Conservation (phyloP, 768 basidiomycete species). For the Chiua virens region DNA sequence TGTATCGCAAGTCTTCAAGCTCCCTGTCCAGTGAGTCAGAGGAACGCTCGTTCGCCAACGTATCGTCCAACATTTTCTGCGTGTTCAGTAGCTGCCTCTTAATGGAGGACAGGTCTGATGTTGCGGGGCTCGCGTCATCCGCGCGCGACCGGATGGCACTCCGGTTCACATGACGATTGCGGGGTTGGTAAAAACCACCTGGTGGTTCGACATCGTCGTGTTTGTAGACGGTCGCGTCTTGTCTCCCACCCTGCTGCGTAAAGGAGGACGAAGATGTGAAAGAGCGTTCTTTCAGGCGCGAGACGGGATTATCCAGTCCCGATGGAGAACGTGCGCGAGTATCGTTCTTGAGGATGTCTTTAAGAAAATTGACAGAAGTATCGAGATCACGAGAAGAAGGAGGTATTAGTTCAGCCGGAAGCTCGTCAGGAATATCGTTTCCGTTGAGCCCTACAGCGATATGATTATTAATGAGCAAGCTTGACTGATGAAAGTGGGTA, state of each 20-base stretch:
- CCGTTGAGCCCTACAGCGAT: conserved; percentile 76
- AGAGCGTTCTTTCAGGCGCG: conserved; percentile 67
- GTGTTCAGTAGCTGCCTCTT: conserved; percentile 81
- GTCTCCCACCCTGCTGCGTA: conserved; percentile 52
- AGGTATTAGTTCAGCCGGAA: conserved; percentile 88
- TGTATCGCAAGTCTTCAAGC: conserved; percentile 80
- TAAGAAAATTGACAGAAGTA: conserved; percentile 85
- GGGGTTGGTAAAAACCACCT: conserved; percentile 74
- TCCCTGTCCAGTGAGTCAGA: conserved; percentile 93
- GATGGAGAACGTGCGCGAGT: conserved; percentile 69
- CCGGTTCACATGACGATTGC: conserved; percentile 83
- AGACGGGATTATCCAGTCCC: conserved; percentile 51
- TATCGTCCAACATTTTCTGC: conserved; percentile 75
- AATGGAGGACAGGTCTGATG: conserved; percentile 79
- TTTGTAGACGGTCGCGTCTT: conserved; percentile 92
- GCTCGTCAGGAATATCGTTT: conserved; percentile 80
- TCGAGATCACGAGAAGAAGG: conserved; percentile 90
- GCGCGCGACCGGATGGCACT: conserved; percentile 71
- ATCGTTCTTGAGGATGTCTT: conserved; percentile 85
- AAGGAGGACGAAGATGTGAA: conserved; percentile 57
- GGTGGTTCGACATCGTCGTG: conserved; percentile 64
- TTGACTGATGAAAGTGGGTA: conserved; percentile 16
- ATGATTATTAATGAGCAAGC: background rate
- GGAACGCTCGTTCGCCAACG: conserved; percentile 68
- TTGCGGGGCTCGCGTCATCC: conserved; percentile 59